phyloP scores from a whole-genome alignment of 176 grass and related monocot species.

The Triticum urartu region DNA sequence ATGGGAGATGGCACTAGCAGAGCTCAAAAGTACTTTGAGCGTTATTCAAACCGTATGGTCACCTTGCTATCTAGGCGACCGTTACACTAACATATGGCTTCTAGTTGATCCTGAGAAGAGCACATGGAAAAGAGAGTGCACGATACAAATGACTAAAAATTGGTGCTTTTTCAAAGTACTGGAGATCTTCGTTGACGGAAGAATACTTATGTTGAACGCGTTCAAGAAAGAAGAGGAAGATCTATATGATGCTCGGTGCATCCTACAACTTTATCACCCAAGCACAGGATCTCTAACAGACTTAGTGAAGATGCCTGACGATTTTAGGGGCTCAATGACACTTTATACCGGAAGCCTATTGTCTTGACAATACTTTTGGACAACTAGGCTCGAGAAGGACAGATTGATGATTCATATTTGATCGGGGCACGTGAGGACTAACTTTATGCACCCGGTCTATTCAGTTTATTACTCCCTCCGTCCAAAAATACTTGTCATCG shows the following conservation, averaged over 20 bases:
- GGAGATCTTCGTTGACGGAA: neutral
- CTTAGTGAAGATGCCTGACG: neutral
- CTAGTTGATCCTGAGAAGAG: neutral
- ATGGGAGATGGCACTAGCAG: neutral
- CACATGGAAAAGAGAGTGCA: neutral
- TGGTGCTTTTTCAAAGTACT: neutral
- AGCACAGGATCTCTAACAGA: neutral
- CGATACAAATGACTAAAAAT: neutral
- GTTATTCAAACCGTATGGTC: neutral
- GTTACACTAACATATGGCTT: neutral
- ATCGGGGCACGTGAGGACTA: too few species aligned
- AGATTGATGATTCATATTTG: too few species aligned
- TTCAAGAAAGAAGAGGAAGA: neutral
- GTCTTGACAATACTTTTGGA: neutral
- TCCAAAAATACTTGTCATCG: too few species aligned
- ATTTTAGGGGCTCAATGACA: neutral
- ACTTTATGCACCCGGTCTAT: too few species aligned
- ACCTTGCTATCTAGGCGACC: too few species aligned
- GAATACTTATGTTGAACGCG: neutral
- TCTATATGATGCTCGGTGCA: too few species aligned
- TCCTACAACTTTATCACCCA: neutral
- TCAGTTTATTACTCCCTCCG: too few species aligned
- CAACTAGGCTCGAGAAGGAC: neutral
- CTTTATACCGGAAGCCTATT: neutral
- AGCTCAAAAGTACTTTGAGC: neutral